Conservation (phyloP, 169 alveolate genomes). For the Babesia sp. region DNA sequence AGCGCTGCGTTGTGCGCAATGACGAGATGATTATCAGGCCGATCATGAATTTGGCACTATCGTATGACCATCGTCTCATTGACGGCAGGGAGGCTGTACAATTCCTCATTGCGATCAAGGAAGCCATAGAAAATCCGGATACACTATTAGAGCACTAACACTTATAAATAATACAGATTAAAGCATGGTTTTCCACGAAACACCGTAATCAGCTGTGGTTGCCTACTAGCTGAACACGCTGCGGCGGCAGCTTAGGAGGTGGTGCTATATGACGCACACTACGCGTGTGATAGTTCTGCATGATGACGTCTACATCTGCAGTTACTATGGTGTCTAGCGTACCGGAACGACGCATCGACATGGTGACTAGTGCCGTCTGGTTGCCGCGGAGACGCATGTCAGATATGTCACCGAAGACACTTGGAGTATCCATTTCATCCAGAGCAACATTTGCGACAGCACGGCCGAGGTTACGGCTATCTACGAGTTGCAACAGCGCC, state of each 20-base stretch:
- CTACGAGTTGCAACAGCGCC: neutral
- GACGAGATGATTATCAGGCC: conserved; percentile 92
- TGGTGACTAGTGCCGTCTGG: conserved; percentile 53
- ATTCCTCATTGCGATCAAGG: conserved; percentile 88
- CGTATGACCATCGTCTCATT: conserved; percentile 95
- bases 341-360: conserved; percentile 53
- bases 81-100: conserved; percentile 98
- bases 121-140: conserved; percentile 90
- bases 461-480: conserved; percentile 16
- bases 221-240: conserved; percentile 22
- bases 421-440: conserved; percentile 17
- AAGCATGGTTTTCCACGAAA: neutral
- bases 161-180: neutral
- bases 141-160: conserved; percentile 61
- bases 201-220: conserved; percentile 5
- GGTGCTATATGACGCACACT: conserved; percentile 42
- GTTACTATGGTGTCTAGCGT: conserved; percentile 25
- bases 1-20: conserved; percentile 91
- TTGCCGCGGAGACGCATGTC: conserved; percentile 46
- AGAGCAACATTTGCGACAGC: conserved; percentile 39
- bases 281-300: conserved; percentile 38
- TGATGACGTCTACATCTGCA: conserved; percentile 15
- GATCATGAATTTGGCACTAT: conserved; percentile 92
- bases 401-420: conserved; percentile 28
- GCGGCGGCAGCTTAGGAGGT: conserved; percentile 59